Evolutionary conservation across 2,329 filamentous ascomycete species (phyloP).

Genomic region (Teratosphaeria epicoccoides): DNA sequence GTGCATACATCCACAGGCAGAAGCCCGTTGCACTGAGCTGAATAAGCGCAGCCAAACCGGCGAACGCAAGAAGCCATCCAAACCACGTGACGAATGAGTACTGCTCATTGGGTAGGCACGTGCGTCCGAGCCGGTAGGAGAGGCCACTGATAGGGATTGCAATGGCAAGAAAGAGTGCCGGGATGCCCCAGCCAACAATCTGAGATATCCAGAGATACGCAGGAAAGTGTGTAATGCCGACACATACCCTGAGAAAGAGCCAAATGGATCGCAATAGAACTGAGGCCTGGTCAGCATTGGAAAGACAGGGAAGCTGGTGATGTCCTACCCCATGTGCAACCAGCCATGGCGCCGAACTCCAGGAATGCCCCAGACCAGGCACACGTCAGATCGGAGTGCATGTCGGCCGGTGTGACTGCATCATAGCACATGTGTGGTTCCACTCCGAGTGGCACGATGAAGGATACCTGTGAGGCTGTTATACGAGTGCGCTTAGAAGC

Average conservation of each 20-base stretch:
- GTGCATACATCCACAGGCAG: constrained; percentile 25
- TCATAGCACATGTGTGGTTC: constrained; percentile 76
- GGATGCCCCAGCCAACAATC: constrained; percentile 72
- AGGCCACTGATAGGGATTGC: constrained; percentile 76
- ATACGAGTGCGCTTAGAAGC: background rate
- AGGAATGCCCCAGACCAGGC: constrained; percentile 80
- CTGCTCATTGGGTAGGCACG: constrained; percentile 85
- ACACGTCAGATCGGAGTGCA: constrained; percentile 71
- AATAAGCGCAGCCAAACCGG: constrained; percentile 20
- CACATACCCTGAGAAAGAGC: constrained; percentile 90
- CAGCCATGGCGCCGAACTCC: constrained; percentile 73
- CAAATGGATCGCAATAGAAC: constrained; percentile 76
- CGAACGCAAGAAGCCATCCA: constrained; percentile 28
- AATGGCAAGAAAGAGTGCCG: constrained; percentile 59
- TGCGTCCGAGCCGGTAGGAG: constrained; percentile 79
- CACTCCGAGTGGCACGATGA: constrained; percentile 74
- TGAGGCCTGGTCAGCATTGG: background rate
- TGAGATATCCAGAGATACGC: constrained; percentile 80
- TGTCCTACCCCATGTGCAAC: constrained; percentile 59
- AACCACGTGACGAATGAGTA: constrained; percentile 55
- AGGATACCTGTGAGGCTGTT: constrained; percentile 50
- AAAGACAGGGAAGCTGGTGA: background rate
- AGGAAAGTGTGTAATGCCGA: constrained; percentile 76
- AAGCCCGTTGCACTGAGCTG: constrained; percentile 25
- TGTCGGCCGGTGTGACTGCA: constrained; percentile 82